Evolutionary conservation across 1,284 basidiomycete genomes (phyloP).

Genomic region (Boletus semigastroideus): DNA sequence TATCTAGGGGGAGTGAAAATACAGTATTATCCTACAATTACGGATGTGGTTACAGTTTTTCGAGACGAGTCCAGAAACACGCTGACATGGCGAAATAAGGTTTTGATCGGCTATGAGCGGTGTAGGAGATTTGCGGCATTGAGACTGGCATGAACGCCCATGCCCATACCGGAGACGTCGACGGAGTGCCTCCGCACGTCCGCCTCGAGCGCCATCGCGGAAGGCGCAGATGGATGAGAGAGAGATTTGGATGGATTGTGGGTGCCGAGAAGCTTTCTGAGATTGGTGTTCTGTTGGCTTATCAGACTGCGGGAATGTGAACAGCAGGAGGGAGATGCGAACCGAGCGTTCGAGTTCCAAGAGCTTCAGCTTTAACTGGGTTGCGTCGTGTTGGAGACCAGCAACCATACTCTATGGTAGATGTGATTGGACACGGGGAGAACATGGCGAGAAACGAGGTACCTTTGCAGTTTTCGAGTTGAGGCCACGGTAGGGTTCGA

Average conservation of each 20-base stretch:
- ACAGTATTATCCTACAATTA: slow-evolving; percentile 25
- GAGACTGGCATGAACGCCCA: slow-evolving; percentile 24
- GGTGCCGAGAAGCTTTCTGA: slow-evolving; percentile 32
- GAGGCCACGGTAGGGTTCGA: slow-evolving; percentile 58
- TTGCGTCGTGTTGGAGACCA: slow-evolving; percentile 62
- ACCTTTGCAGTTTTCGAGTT: slow-evolving; percentile 76
- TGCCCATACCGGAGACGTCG: slow-evolving; percentile 32
- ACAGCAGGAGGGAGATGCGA: neutral
- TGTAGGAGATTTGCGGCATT: slow-evolving; percentile 5
- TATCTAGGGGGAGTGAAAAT: slow-evolving; percentile 5
- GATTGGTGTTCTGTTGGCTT: slow-evolving; percentile 28
- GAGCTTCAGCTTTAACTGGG: slow-evolving; percentile 55
- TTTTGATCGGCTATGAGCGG: slow-evolving; percentile 2
- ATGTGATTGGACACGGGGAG: neutral
- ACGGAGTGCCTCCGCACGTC: slow-evolving; percentile 35
- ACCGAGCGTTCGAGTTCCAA: slow-evolving; percentile 68
- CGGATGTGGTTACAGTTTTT: slow-evolving; percentile 3
- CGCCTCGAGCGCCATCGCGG: slow-evolving; percentile 30
- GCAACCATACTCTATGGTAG: slow-evolving; percentile 63
- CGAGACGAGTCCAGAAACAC: neutral
- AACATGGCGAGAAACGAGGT: neutral
- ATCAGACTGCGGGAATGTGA: neutral
- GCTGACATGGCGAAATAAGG: neutral
- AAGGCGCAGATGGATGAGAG: slow-evolving; percentile 28
- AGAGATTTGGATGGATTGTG: slow-evolving; percentile 23